Evolutionary conservation across 169 alveolate species (phyloP), one percentile per base, ranked within the genome.

Genomic region (Theileria annulata): DNA sequence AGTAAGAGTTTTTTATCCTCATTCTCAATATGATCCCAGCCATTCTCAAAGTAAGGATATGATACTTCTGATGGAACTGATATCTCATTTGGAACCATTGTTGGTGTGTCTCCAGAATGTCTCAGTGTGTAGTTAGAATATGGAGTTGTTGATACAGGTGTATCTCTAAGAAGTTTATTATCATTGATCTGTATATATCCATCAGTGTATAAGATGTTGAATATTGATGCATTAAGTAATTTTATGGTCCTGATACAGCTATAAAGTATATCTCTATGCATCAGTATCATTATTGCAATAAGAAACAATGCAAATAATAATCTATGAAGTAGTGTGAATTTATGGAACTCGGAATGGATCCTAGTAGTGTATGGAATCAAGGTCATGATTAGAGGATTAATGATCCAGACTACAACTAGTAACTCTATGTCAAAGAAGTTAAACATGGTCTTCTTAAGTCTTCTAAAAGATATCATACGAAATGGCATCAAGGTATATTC

Each of bases 321-420:
- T 8, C 31, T 56, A 27, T 56, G 66, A 19, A 56, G 27, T 19
- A 56, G 33, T 19, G 66, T 13, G 66, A 56, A 25, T 56, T 25
- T 56, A 8, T 56, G 66, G n/a, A 56, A 56, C 35, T 56, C 66
- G 28, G 17, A 56, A 27, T 56, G 66, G 28, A 56, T 56, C 35
- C 31, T 56, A 19, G 66, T 56, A 8, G 66, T 56, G 66, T 56
- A 56, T 8, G 66, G 66, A 19, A 56, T 25, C n/a, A 56, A 27
- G 10, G 66, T 21, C 66, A 56, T 56, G 35, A 56, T 56, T 1
- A 21, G 2, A 4, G 66, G 66, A 25, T 56, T 56, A 27, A 56
- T 15, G 35, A 56, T 56, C 66, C 66, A 56, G 3, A 56, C 30
- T 0, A 56, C 66, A 21, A 19, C 30, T 8, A 56, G 27, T 27